Conservation (phyloP, 2,329 filamentous ascomycete species). For the Cladophialophora bantiana region DNA sequence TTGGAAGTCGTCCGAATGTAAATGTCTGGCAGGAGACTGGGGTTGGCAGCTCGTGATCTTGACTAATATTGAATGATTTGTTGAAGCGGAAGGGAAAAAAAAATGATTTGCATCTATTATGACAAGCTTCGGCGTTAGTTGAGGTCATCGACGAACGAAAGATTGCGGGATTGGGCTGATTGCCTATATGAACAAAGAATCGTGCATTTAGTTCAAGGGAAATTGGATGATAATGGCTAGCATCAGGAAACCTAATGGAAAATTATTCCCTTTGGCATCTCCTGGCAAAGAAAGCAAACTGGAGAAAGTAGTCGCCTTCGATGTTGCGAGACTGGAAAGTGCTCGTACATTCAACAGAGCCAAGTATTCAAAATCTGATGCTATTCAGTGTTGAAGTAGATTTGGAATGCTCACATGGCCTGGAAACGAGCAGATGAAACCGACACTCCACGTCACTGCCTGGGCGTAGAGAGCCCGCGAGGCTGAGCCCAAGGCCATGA, state of each 20-base stretch:
- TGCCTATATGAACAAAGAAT: background rate
- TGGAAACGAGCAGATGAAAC: background rate
- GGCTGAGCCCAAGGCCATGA: background rate
- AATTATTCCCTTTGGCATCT: background rate
- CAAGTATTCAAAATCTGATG: background rate
- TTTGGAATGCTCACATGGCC: background rate
- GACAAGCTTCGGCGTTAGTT: too few species aligned
- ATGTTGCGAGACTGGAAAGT: background rate
- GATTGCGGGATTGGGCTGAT: background rate
- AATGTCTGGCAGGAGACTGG: background rate
- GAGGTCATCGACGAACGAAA: background rate
- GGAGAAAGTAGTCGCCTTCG: background rate
- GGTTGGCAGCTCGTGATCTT: background rate
- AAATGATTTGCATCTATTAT: too few species aligned
- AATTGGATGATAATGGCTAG: background rate
- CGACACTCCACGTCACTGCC: background rate
- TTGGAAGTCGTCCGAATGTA: background rate
- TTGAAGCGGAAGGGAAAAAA: background rate
- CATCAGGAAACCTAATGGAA: background rate
- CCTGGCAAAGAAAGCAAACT: background rate
- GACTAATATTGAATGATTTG: background rate
- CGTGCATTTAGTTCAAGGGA: background rate
- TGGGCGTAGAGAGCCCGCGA: background rate
- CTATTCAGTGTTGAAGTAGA: background rate
- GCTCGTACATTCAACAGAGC: background rate